phyloP scores from a whole-genome alignment of 2,329 filamentous ascomycete species.

The Verticillium longisporum region DNA sequence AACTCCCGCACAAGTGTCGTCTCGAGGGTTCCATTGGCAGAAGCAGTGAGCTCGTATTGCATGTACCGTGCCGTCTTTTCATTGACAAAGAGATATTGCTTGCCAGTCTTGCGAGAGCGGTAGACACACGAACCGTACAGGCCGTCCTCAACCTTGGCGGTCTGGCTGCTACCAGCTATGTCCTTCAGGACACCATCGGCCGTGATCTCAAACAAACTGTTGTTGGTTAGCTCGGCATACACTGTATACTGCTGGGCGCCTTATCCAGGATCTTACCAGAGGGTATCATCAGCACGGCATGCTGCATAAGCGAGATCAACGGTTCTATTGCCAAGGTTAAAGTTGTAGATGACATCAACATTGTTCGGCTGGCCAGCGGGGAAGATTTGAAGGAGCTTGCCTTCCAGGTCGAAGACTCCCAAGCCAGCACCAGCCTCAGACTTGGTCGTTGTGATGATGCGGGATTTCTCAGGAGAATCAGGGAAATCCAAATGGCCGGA shows the following conservation, averaged over 20 bases:
- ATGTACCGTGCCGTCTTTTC: conserved; percentile 46
- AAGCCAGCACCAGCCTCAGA: conserved; percentile 40
- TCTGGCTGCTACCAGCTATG: conserved; percentile 39
- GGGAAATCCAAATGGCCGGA: conserved; percentile 41
- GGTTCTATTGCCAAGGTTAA: conserved; percentile 32
- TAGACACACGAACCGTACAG: conserved; percentile 49
- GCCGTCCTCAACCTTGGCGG: conserved; percentile 33
- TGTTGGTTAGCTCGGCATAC: neutral
- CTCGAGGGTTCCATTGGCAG: conserved; percentile 30
- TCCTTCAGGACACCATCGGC: conserved; percentile 33
- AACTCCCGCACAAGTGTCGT: conserved; percentile 44
- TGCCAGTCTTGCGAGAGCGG: conserved; percentile 35
- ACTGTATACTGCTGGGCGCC: too few relatives aligned
- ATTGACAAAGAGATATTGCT: conserved; percentile 49
- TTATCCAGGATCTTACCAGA: conserved; percentile 26
- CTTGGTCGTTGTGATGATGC: conserved; percentile 46
- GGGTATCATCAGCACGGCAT: conserved; percentile 42
- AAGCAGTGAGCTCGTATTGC: conserved; percentile 40
- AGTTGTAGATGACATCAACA: conserved; percentile 45
- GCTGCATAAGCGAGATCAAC: conserved; percentile 43
- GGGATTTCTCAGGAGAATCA: conserved; percentile 29
- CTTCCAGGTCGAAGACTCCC: conserved; percentile 39
- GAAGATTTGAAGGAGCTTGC: conserved; percentile 38
- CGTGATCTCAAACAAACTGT: conserved; percentile 41
- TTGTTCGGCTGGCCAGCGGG: conserved; percentile 43